Conservation (phyloP, 176 grass and related monocot genomes). For the Miscanthus lutarioriparius region DNA sequence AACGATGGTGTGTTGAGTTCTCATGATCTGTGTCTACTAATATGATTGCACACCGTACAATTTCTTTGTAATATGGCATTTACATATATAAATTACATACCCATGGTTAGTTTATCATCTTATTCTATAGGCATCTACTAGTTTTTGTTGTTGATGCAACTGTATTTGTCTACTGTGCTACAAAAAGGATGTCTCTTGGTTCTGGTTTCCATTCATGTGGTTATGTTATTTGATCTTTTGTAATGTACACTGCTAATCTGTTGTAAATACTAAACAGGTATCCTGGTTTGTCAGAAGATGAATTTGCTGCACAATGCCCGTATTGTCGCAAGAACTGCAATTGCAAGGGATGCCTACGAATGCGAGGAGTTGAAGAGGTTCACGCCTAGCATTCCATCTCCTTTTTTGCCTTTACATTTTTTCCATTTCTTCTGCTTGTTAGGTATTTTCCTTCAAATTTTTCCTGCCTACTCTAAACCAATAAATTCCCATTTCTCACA, state of each 20-base stretch:
- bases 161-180: too few species aligned
- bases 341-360: slow-evolving; percentile 68
- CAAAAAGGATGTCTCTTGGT: too few species aligned
- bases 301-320: slow-evolving; percentile 55
- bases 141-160: too few species aligned
- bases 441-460: too few species aligned
- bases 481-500: slow-evolving; percentile 8
- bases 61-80: neutral
- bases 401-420: slow-evolving; percentile 16
- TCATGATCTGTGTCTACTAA: neutral
- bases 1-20: slow-evolving; percentile 43
- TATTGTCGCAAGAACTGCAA: slow-evolving; percentile 72
- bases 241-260: slow-evolving; percentile 21
- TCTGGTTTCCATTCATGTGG: neutral
- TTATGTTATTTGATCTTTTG: neutral
- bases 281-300: slow-evolving; percentile 55
- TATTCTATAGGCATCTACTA: too few species aligned
- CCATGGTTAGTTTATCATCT: too few species aligned
- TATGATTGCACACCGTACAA: slow-evolving; percentile 6
- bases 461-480: too few species aligned
- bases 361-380: slow-evolving; percentile 50
- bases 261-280: slow-evolving; percentile 65
- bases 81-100: neutral
- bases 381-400: neutral
- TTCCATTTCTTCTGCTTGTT: neutral